Percentiles rank a stretch among this genome's conserved stretches.
Conservation (phyloP, 345 rosid species). For the Eucalyptus rudis region DNA sequence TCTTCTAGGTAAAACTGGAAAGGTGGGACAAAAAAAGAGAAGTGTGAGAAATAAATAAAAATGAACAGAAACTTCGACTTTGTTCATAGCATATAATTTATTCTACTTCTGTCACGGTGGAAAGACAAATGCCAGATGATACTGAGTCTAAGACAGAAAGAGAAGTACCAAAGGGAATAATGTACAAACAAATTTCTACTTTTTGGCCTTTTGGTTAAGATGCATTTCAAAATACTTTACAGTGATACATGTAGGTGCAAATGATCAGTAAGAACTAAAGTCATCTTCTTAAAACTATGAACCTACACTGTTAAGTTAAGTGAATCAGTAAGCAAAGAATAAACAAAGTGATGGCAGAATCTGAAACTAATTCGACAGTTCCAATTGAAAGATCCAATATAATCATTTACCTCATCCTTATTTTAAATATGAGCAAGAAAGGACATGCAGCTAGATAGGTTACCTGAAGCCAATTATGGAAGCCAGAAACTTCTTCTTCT, state of each 20-base stretch:
- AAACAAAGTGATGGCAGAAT: not conserved
- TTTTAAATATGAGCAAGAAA: not conserved
- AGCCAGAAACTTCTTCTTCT: slow-evolving; percentile 67
- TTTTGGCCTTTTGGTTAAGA: not conserved
- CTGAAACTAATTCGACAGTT: not conserved
- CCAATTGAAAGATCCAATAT: not conserved
- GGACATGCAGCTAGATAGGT: not conserved
- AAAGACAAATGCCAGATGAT: not conserved
- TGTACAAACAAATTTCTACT: not conserved
- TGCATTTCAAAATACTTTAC: not conserved
- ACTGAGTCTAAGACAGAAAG: not conserved
- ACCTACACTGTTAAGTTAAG: not conserved
- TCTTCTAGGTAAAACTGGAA: slow-evolving; percentile 77
- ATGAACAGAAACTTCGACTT: not conserved
- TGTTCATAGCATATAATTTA: not conserved
- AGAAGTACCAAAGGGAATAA: not conserved
- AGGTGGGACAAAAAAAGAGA: not conserved
- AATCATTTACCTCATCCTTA: not conserved
- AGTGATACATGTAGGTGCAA: not conserved
- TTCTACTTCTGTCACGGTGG: not conserved
- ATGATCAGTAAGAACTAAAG: not conserved
- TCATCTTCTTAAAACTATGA: not conserved
- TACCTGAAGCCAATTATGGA: slow-evolving; percentile 99
- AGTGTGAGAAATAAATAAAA: not conserved
- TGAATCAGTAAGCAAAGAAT: not conserved